Evolutionary conservation across 371 early-diverging fungal genomes (phyloP).

Genomic region (Mucor lusitanicus): DNA sequence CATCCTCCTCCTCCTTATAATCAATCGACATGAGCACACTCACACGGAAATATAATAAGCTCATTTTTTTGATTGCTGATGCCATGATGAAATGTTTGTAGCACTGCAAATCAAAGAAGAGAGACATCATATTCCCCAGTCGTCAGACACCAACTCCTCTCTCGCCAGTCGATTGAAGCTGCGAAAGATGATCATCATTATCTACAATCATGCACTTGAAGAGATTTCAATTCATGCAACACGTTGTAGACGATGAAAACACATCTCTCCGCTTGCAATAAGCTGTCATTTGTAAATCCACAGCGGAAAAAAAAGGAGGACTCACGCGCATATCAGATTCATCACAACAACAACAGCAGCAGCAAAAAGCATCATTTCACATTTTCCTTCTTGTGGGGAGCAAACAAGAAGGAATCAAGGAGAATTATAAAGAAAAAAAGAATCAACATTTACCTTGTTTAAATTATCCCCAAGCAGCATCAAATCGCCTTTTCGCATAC

Average conservation of each 20-base stretch:
- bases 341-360: neutral
- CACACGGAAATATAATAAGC: neutral
- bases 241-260: neutral
- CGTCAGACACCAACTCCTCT: too few species aligned
- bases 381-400: neutral
- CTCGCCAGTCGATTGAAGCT: neutral
- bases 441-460: slow-evolving; percentile 24
- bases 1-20: neutral
- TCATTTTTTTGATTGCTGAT: neutral
- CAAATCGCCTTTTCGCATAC: slow-evolving; percentile 21
- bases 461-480: slow-evolving; percentile 13
- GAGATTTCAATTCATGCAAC: neutral
- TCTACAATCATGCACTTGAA: neutral
- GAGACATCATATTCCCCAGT: neutral
- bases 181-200: neutral
- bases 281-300: neutral
- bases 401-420: neutral
- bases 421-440: neutral
- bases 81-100: neutral
- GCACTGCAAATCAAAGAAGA: neutral
- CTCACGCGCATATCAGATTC: neutral
- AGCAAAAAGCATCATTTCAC: neutral
- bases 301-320: neutral
- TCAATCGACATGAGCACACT: neutral
- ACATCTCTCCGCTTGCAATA: neutral